Evolutionary conservation across 169 alveolate genomes (phyloP), one percentile per base, ranked within the genome.

Genomic region (Plasmodium fragile): DNA sequence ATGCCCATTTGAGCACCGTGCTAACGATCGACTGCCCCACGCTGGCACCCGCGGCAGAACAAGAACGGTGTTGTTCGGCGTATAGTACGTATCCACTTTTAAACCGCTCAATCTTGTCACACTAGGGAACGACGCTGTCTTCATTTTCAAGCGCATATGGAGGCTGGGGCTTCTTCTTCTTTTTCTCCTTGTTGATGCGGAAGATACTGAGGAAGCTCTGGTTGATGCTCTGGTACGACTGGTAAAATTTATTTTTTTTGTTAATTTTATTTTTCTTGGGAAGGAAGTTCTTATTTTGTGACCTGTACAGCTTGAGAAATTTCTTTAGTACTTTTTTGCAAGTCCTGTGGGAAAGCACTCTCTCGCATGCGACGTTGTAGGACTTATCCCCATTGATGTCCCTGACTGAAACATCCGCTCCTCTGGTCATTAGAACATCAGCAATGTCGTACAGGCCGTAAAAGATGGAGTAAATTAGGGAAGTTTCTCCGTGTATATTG

Each of bases 401-500:
- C 25, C 92, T 28, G 0, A 91, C 94, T 4, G 94, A 80, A 16
- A 71, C 94, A 25, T 91, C 94, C 4, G 94, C 94, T 22, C 94
- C 94, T 80, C 94, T 91, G 32, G 78, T 80, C 94, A 91, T 91
- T 16, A 91, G 73, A 16, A 80, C 82, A 91, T 91, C 94, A 25
- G 94, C 94, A 43, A 91, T 52, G 45, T 79, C 77, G 75, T 91
- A 91, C 53, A 91, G 41, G 18, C 94, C 94, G 70, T 91, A 91
- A 49, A 91, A 91, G 8, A 91, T 91, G 41, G 94, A 79, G 32
- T 91, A 91, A 16, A 91, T 81, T 65, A 91, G 59, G n/a, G 92
- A 80, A 30, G 94, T 91, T 81, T 91, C 94, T 53, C 94, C 94
- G 36, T 91, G 94, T 28, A 91, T 91, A 91, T 93, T 93, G 22